Evolutionary conservation across 2,329 filamentous ascomycete genomes (phyloP).

Genomic region (Arthrobotrys pseudoclavata): DNA sequence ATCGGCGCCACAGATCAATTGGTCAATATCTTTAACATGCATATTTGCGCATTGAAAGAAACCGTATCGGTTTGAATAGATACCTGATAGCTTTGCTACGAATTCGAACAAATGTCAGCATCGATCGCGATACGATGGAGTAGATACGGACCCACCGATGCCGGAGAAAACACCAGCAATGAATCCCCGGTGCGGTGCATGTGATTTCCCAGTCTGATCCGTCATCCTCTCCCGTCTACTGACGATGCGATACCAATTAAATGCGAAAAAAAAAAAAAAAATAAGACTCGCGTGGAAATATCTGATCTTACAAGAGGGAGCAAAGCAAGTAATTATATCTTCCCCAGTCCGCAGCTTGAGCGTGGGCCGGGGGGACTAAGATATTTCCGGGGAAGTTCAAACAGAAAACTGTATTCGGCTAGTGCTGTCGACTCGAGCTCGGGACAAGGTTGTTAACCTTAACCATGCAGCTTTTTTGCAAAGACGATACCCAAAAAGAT

Average conservation of each 20-base stretch:
- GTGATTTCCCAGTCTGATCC: slow-evolving; percentile 61
- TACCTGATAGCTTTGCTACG: slow-evolving; percentile 57
- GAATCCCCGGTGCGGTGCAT: slow-evolving; percentile 89
- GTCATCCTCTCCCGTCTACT: slow-evolving; percentile 26
- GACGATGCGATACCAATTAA: background rate
- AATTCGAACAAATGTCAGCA: background rate
- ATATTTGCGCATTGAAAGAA: background rate
- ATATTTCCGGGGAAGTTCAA: background rate
- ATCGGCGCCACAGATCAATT: slow-evolving; percentile 35
- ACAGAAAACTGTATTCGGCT: slow-evolving; percentile 4
- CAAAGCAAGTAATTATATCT: background rate
- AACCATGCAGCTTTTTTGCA: background rate
- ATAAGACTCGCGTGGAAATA: background rate
- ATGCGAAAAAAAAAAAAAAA: background rate
- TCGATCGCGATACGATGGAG: background rate
- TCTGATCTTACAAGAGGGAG: background rate
- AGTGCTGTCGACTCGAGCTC: background rate
- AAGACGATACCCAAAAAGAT: slow-evolving; percentile 28
- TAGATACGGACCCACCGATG: slow-evolving; percentile 78
- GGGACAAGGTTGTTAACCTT: background rate
- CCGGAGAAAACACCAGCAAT: slow-evolving; percentile 96
- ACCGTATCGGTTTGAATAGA: background rate
- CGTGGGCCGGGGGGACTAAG: slow-evolving; percentile 13
- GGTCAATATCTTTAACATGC: background rate
- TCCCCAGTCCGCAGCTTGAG: background rate